These are phyloP conservation scores for Plasmopara viticola DNA, from an alignment of 352 stramenopile genomes.

Conservation along the genomic window DNA sequence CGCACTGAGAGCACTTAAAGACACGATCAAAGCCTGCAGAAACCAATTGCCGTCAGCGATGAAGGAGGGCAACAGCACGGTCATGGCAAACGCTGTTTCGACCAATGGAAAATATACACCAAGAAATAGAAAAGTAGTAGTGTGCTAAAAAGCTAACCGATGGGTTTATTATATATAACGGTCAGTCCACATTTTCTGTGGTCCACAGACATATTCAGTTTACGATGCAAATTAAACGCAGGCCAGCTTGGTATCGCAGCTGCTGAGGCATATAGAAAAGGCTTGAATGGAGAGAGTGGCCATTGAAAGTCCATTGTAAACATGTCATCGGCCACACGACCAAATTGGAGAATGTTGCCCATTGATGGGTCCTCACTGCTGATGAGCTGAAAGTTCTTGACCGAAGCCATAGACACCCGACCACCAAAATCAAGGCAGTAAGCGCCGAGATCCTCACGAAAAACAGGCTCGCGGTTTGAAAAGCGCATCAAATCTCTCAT, in stretches of 20 bases:
- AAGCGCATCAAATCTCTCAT: conserved; percentile 85
- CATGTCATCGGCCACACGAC: conserved; percentile 85
- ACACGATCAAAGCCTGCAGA: conserved; percentile 30
- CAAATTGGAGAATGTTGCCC: conserved; percentile 86
- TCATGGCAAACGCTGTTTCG: conserved; percentile 29
- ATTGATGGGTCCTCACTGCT: conserved; percentile 76
- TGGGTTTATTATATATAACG: background rate
- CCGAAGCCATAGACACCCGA: conserved; percentile 73
- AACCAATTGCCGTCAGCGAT: conserved; percentile 67
- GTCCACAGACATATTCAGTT: no score
- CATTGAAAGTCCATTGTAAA: conserved; percentile 90
- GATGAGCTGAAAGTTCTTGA: conserved; percentile 89
- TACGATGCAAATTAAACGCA: conserved; percentile 51
- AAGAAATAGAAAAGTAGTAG: background rate
- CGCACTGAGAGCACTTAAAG: conserved; percentile 21
- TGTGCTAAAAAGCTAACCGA: background rate
- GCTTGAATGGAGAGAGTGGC: conserved; percentile 81
- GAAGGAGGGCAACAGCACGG: conserved; percentile 58
- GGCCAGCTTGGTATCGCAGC: conserved; percentile 84
- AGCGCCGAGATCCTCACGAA: conserved; percentile 76
- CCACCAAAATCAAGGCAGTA: conserved; percentile 87
- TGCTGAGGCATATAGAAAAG: conserved; percentile 86
- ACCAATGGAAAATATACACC: background rate
- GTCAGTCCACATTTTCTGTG: background rate
- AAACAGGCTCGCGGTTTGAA: conserved; percentile 80